Base-by-base conservation (phyloP, 192 early-diverging fungal genomes). In the Borealophlyctis nickersoniae region DNA sequence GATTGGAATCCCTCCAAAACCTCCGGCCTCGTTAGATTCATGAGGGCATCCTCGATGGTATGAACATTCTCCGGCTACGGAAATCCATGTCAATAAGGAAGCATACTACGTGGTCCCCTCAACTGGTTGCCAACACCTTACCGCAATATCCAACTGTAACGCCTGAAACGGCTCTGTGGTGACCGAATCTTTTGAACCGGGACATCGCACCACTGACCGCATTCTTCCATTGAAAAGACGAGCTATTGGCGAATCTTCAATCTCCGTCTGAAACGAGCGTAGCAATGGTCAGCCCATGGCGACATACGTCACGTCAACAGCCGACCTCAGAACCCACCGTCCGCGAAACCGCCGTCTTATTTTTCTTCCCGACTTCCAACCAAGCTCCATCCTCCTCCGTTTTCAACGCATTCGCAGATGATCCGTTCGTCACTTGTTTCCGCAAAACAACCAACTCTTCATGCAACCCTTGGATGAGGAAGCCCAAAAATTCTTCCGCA, bases 401-500 rank as follows among this genome's bases (percentile, higher is more conserved):
- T 45, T 45, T 45, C n/a, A n/a, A n/a, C n/a, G n/a, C n/a, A n/a
- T n/a, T n/a, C n/a, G n/a, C n/a, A n/a, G n/a, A n/a, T n/a, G n/a
- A n/a, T n/a, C n/a, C n/a, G n/a, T n/a, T n/a, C n/a, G n/a, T n/a
- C n/a, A n/a, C n/a, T n/a, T n/a, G n/a, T 48, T 64, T 67, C 14
- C 65, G 26, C 28, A 72, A 9, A 7, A 31, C n/a, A 36, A 79
- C 14, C 30, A 84, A 60, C 67, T 99, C 98, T 61, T 98, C 94
- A 72, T 98, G 94, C 48, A 99, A 74, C 2, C 92, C 98, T 66
- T 99, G 90, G 49, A 99, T 70, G 4, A 99, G 67, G 66, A 90
- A 96, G 50, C 89, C 89, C 62, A 98, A 75, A 76, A 95, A 98
- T 72, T 99, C 96, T 52, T 98, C 91, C 1, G 95, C 93, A 65